Conservation (phyloP, 1,284 basidiomycete species). For the Neolentinus lepideus region DNA sequence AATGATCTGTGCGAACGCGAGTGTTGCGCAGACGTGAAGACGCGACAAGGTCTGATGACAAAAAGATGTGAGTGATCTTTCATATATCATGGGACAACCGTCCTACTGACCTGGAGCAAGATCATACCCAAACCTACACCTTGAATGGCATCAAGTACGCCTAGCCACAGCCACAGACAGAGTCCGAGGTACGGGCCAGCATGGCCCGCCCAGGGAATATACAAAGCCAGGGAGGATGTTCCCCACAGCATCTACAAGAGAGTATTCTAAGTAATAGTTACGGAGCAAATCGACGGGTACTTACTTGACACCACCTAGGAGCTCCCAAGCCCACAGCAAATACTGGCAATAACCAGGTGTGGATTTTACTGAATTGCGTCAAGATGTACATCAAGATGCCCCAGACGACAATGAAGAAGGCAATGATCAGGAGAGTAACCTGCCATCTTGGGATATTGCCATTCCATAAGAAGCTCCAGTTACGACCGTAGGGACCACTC, state of each 20-base stretch:
- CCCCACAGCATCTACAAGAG: slow-evolving; percentile 71
- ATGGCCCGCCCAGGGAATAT: slow-evolving; percentile 85
- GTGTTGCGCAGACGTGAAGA: slow-evolving; percentile 86
- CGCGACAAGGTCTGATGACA: slow-evolving; percentile 69
- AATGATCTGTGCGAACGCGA: slow-evolving; percentile 82
- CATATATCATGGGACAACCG: not conserved
- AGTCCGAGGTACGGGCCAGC: slow-evolving; percentile 84
- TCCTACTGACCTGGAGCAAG: slow-evolving; percentile 61
- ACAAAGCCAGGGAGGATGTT: slow-evolving; percentile 80
- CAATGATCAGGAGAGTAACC: slow-evolving; percentile 69
- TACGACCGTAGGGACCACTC: slow-evolving; percentile 85
- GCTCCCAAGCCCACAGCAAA: slow-evolving; percentile 91
- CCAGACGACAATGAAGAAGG: slow-evolving; percentile 88
- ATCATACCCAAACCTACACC: slow-evolving; percentile 94
- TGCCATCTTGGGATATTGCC: slow-evolving; percentile 80
- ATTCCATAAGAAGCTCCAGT: slow-evolving; percentile 90
- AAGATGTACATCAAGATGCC: slow-evolving; percentile 65
- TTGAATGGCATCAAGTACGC: slow-evolving; percentile 87
- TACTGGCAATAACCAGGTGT: slow-evolving; percentile 89
- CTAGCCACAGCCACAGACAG: slow-evolving; percentile 89
- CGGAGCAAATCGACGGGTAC: slow-evolving; percentile 9
- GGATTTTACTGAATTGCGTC: slow-evolving; percentile 84
- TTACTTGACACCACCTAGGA: slow-evolving; percentile 85
- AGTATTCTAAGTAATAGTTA: slow-evolving; percentile 4
- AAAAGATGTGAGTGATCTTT: slow-evolving; percentile 5